Percentiles rank a stretch among this genome's conserved stretches.
phyloP scores from a whole-genome alignment of 768 basidiomycete genomes.

The Rhodotorula babjevae region DNA sequence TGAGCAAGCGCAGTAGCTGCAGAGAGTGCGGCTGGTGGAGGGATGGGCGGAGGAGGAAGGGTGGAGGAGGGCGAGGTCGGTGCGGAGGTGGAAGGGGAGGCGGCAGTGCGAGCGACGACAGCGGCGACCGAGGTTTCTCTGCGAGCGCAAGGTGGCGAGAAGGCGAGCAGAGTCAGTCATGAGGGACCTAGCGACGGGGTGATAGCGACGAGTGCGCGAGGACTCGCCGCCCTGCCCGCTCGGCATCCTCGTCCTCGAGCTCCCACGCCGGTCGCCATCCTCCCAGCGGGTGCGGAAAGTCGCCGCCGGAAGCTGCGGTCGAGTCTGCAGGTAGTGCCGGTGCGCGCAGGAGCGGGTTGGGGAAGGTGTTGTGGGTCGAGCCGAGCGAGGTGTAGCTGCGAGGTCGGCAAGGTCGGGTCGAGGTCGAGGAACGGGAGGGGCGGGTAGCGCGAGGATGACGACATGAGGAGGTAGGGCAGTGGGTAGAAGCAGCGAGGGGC shows the following conservation, averaged over 20 bases:
- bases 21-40: background rate
- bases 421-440: no score
- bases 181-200: background rate
- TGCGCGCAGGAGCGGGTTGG: constrained; percentile 70
- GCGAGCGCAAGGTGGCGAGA: background rate
- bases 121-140: background rate
- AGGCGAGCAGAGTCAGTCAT: background rate
- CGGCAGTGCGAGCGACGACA: background rate
- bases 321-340: background rate
- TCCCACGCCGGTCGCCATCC: constrained; percentile 19
- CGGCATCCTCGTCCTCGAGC: constrained; percentile 8
- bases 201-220: background rate
- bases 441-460: no score
- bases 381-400: constrained; percentile 93
- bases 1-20: no score
- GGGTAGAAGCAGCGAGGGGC: no score
- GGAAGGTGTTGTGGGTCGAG: constrained; percentile 88
- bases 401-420: background rate
- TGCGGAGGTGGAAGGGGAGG: background rate
- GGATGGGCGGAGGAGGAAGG: background rate
- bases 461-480: no score
- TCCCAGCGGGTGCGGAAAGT: background rate
- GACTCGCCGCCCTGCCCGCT: constrained; percentile 11
- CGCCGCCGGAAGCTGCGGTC: no score
- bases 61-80: background rate